These are phyloP conservation scores for Notholithocarpus densiflorus DNA, from an alignment of 306 rosid genomes.

Conservation along the genomic window DNA sequence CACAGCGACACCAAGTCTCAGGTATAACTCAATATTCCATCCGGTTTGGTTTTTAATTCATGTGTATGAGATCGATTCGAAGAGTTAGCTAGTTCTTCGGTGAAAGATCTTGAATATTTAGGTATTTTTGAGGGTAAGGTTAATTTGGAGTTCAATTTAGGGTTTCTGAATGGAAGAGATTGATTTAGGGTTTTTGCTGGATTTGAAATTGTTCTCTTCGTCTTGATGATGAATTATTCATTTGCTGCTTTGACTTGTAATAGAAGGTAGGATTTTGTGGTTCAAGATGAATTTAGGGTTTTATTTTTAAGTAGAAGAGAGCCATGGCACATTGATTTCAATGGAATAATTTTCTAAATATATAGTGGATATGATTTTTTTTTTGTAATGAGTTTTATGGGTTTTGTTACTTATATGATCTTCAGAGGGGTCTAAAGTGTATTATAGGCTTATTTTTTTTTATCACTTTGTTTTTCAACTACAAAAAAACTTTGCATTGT, in stretches of 20 bases:
- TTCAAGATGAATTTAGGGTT: not conserved
- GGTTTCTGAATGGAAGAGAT: not conserved
- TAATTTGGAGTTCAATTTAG: not conserved
- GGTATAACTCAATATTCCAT: constrained; percentile 28
- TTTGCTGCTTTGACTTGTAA: not conserved
- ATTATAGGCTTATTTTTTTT: not conserved
- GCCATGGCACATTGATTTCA: not conserved
- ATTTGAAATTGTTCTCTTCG: not conserved
- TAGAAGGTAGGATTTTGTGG: not conserved
- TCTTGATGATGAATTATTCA: not conserved
- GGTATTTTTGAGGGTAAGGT: not conserved
- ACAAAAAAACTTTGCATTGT: not conserved
- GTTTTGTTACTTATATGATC: not conserved
- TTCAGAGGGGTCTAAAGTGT: not conserved
- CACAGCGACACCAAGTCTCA: constrained; percentile 69
- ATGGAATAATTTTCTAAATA: not conserved
- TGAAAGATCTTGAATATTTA: not conserved
- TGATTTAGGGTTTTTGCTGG: not conserved
- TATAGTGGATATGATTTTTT: not conserved
- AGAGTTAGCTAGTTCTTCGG: not conserved
- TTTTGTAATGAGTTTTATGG: not conserved
- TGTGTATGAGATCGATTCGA: not conserved
- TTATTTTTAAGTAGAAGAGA: not conserved
- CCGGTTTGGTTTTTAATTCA: not conserved
- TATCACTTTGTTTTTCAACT: not conserved